A percentile compares a stretch with the other conserved stretches of the same genome.
These are phyloP conservation scores for Naganishia friedmannii DNA, from an alignment of 768 basidiomycete species.

Conservation along the genomic window DNA sequence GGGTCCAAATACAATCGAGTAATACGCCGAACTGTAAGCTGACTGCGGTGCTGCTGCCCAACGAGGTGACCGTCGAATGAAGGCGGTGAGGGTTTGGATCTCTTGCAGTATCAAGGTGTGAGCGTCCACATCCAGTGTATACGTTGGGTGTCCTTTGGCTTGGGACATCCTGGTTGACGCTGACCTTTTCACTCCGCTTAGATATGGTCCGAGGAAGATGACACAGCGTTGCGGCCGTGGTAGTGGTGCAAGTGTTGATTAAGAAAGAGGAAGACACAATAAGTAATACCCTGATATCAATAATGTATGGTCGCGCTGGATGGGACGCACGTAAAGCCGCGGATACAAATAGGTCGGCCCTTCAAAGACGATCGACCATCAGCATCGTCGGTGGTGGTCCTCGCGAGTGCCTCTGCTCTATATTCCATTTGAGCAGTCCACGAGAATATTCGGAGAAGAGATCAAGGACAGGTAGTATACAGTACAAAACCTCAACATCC, in stretches of 20 bases:
- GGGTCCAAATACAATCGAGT: constrained; percentile 22
- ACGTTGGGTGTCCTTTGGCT: constrained; percentile 21
- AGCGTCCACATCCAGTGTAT: constrained; percentile 39
- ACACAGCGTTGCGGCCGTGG: not conserved
- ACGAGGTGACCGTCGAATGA: constrained; percentile 96
- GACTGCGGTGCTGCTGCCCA: constrained; percentile 67
- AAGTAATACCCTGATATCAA: not conserved
- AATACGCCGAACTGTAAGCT: constrained; percentile 39
- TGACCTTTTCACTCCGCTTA: not conserved
- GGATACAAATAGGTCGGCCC: not conserved
- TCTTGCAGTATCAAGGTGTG: constrained; percentile 70
- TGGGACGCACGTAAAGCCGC: not conserved
- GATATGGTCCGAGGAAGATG: not conserved
- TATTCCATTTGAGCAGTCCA: not conserved
- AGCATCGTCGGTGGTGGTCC: not conserved
- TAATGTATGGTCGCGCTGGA: not conserved
- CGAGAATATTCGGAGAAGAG: not conserved
- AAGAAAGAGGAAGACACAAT: not conserved
- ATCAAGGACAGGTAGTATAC: not conserved
- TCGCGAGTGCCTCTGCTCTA: not conserved
- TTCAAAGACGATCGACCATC: not conserved
- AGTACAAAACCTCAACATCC: not conserved
- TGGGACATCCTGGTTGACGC: constrained; percentile 5
- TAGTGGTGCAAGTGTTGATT: not conserved
- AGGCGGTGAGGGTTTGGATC: constrained; percentile 82